Evolutionary conservation across 768 basidiomycete genomes (phyloP).

Genomic region (Hericium rajendrae): DNA sequence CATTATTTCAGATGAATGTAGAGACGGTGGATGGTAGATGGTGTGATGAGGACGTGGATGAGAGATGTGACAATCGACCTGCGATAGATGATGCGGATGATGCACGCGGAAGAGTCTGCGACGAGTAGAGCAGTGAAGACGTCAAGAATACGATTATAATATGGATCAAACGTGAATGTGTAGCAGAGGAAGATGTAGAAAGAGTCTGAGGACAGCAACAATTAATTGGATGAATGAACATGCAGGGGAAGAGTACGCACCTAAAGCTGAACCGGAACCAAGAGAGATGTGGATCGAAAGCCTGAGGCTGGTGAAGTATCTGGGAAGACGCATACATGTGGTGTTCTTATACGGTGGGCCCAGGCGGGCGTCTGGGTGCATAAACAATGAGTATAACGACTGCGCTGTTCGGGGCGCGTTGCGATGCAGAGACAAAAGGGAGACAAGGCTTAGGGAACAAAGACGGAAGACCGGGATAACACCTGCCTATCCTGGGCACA

Average conservation of each 20-base stretch:
- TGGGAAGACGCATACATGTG: not conserved
- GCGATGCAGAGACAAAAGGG: conserved; percentile 25
- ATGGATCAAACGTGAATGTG: conserved; percentile 20
- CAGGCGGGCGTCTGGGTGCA: conserved; percentile 8
- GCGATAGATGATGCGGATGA: conserved; percentile 38
- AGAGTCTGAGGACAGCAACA: not conserved
- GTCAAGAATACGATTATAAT: conserved; percentile 12
- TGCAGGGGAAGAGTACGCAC: not conserved
- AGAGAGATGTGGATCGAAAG: conserved; percentile 2
- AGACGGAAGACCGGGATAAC: conserved; percentile 3
- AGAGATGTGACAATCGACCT: conserved; percentile 42
- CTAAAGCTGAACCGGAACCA: conserved; percentile 11
- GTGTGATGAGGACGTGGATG: conserved; percentile 9
- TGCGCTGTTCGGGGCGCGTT: conserved; percentile 8
- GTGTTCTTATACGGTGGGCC: conserved; percentile 21
- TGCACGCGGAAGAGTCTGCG: conserved; percentile 28
- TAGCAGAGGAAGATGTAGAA: conserved; percentile 1
- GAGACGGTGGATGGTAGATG: conserved; percentile 3
- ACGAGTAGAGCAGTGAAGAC: conserved; percentile 14
- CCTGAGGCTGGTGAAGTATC: conserved; percentile 4
- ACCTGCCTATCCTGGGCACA: conserved; percentile 19
- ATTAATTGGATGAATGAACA: not conserved
- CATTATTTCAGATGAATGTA: conserved; percentile 5
- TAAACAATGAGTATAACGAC: conserved; percentile 20
- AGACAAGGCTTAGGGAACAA: conserved; percentile 12